These are phyloP conservation scores for Pharnaceum exiguum DNA, from an alignment of 148 eudicot species.

Conservation along the genomic window DNA sequence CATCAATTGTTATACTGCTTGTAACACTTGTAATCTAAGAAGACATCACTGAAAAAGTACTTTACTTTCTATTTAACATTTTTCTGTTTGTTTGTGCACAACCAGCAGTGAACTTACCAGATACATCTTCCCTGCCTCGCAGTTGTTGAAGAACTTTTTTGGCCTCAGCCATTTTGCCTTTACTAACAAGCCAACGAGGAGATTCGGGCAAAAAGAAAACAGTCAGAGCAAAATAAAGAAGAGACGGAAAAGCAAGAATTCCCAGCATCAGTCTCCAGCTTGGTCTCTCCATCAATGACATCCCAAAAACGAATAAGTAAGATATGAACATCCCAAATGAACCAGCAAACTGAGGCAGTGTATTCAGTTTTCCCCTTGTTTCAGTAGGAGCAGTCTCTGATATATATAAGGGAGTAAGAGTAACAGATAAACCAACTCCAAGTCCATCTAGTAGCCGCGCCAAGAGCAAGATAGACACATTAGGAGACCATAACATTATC, in stretches of 20 bases:
- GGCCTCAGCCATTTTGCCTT: constrained; percentile 65
- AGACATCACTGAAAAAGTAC: too few species aligned
- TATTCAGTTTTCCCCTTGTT: constrained; percentile 54
- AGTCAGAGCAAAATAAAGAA: constrained; percentile 38
- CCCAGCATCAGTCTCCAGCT: constrained; percentile 77
- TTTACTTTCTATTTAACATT: too few species aligned
- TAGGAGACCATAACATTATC: constrained; percentile 71
- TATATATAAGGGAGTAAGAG: constrained; percentile 62
- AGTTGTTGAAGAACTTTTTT: constrained; percentile 57
- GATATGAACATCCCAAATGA: constrained; percentile 62
- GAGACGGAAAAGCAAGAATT: constrained; percentile 48
- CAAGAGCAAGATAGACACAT: constrained; percentile 50
- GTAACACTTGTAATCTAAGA: constrained; percentile 10
- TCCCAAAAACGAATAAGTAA: constrained; percentile 56
- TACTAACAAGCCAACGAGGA: constrained; percentile 81
- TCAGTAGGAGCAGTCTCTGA: constrained; percentile 77
- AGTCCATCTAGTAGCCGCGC: constrained; percentile 65
- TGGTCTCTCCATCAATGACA: constrained; percentile 56
- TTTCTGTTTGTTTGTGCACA: too few species aligned
- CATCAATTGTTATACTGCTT: constrained; percentile 5
- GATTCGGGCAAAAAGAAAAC: constrained; percentile 69
- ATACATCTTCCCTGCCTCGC: constrained; percentile 65
- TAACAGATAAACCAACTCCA: constrained; percentile 64
- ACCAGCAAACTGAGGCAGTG: constrained; percentile 64
- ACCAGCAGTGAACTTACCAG: constrained; percentile 36